Evolutionary conservation across 2,329 filamentous ascomycete species (phyloP).

Genomic region (Aspergillus aculeatinus): DNA sequence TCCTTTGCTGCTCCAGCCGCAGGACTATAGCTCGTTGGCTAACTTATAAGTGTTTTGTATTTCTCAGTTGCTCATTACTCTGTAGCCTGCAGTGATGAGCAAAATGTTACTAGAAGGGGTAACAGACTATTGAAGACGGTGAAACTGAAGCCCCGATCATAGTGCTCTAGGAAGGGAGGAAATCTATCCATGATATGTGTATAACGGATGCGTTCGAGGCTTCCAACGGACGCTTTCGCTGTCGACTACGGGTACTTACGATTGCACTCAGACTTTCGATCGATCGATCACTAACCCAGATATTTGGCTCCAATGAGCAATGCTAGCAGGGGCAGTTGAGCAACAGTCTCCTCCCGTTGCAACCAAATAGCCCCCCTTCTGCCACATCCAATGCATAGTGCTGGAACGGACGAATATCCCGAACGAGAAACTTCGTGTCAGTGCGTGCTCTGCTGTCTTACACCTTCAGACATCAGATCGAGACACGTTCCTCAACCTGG

Average conservation of each 20-base stretch:
- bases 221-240: background rate
- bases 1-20: too few species aligned
- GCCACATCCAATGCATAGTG: background rate
- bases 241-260: background rate
- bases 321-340: background rate
- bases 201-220: constrained; percentile 1
- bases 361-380: background rate
- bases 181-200: background rate
- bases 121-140: constrained; percentile 9
- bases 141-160: constrained; percentile 1
- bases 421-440: constrained; percentile 8
- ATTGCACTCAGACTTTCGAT: constrained; percentile 10
- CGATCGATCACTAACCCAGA: constrained; percentile 10
- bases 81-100: background rate
- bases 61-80: background rate
- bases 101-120: background rate
- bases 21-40: too few species aligned
- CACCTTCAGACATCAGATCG: constrained; percentile 3
- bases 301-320: constrained; percentile 1
- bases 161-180: background rate
- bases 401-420: constrained; percentile 12
- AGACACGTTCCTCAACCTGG: background rate
- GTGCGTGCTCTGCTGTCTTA: constrained; percentile 7
- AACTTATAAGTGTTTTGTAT: too few species aligned
- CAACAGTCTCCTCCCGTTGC: background rate